phyloP scores from a whole-genome alignment of 306 rosid species.

The Ormosia semicastrata region DNA sequence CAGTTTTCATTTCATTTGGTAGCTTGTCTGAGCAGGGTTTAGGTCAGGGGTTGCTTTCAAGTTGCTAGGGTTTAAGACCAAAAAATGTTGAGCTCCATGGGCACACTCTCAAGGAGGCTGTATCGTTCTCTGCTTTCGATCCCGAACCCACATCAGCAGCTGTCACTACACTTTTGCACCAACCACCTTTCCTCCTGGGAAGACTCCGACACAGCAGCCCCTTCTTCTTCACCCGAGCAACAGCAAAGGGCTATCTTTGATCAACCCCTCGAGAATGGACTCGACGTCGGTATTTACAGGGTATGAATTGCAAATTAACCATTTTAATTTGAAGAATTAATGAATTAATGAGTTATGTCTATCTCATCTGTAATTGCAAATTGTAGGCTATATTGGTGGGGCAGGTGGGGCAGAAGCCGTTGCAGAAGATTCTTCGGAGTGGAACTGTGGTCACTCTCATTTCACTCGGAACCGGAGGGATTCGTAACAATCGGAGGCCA shows the following conservation, averaged over 20 bases:
- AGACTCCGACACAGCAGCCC: conserved; percentile 24
- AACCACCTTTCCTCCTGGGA: conserved; percentile 31
- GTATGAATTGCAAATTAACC: conserved; percentile 29
- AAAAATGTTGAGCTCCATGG: conserved; percentile 46
- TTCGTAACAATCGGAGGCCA: conserved; percentile 85
- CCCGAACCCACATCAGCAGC: conserved; percentile 3
- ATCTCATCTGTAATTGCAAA: too few relatives aligned
- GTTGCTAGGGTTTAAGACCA: conserved; percentile 48
- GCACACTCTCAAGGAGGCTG: conserved; percentile 52
- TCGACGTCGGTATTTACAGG: conserved; percentile 74
- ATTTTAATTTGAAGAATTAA: too few relatives aligned
- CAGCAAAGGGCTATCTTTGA: background rate
- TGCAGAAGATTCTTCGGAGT: conserved; percentile 74
- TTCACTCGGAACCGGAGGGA: conserved; percentile 86
- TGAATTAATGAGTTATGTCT: background rate
- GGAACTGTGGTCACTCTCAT: conserved; percentile 62
- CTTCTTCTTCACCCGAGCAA: background rate
- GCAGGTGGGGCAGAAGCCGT: conserved; percentile 73
- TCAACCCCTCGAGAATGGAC: conserved; percentile 70
- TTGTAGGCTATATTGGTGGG: conserved; percentile 86
- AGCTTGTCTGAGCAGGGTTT: background rate
- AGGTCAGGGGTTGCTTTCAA: background rate
- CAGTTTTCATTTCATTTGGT: too few relatives aligned
- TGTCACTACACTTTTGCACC: conserved; percentile 39
- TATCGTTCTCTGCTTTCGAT: conserved; percentile 47